Evolutionary conservation across 2,329 filamentous ascomycete species (phyloP), one percentile per base, ranked within the genome.

Genomic region (Coniella lustricola): DNA sequence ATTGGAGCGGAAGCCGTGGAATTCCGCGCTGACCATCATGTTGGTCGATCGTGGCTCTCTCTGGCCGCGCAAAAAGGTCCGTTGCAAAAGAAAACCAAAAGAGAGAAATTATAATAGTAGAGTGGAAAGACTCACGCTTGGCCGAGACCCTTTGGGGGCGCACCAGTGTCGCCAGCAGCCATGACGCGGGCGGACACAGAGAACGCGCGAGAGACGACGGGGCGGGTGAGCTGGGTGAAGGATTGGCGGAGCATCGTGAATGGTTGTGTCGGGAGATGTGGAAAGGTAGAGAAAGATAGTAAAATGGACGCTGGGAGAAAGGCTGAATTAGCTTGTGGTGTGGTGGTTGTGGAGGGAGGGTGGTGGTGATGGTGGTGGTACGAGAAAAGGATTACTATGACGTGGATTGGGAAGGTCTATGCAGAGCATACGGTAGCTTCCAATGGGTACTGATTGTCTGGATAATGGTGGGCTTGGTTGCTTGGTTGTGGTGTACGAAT

Each of bases 151-250:
- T 71, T 75, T 59, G 71, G 74, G 54, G 76, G 75, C 49, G 77
- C 68, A 50, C 85, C 85, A 55, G 80, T 84, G 64, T 89, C 86
- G 56, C 86, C 87, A 58, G 77, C 84, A 53, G 66, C 70, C 80
- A 88, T 85, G 63, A 68, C 76, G 63, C 78, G 74, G 57, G 74
- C 67, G 50, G 82, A 77, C 56, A 76, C 79, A 54, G 81, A 75
- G 71, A 89, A 85, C 58, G 81, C 75, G 56, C 76, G 73, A 54
- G 71, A 60, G 54, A 70, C 61, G 60, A 74, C 68, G 60, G 79
- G 74, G 64, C 76, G 73, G 62, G 74, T 65, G 57, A 73, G 63
- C 55, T 73, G 72, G 60, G 73, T 67, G 62, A 82, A 66, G 57
- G 76, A 68, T 64, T 82, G 80, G 64, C 84, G 82, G 62, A 87